A percentile compares a stretch with the other conserved stretches of the same genome.
Evolutionary conservation across 1,139 yeast genomes (phyloP).

Genomic region (Kazachstania sp.): DNA sequence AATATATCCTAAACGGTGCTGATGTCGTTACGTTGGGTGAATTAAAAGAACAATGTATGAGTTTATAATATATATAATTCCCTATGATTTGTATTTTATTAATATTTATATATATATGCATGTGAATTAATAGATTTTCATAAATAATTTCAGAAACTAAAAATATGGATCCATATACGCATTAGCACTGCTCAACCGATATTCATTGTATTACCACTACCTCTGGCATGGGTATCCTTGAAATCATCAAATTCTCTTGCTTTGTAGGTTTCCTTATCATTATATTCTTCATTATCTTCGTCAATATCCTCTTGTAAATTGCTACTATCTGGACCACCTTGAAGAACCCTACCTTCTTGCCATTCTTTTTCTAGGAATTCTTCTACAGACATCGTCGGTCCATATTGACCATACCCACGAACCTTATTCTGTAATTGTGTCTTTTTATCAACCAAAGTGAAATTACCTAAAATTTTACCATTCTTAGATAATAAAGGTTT

Average conservation of each 20-base stretch:
- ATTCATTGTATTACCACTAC: slow-evolving; percentile 84
- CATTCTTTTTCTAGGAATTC: slow-evolving; percentile 82
- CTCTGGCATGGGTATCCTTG: slow-evolving; percentile 76
- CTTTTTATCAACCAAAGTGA: slow-evolving; percentile 60
- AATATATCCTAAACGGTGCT: slow-evolving; percentile 42
- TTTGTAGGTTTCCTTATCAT: slow-evolving; percentile 50
- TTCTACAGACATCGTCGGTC: slow-evolving; percentile 94
- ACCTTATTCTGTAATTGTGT: slow-evolving; percentile 56
- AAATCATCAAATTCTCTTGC: slow-evolving; percentile 90
- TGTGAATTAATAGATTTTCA: not conserved
- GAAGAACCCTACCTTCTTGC: slow-evolving; percentile 71
- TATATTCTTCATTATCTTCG: slow-evolving; percentile 41
- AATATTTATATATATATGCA: not conserved
- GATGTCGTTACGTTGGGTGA: slow-evolving; percentile 29
- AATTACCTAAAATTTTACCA: slow-evolving; percentile 78
- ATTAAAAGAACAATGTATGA: slow-evolving; percentile 17
- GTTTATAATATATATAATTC: slow-evolving; percentile 5
- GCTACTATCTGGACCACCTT: slow-evolving; percentile 43
- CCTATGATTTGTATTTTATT: not conserved
- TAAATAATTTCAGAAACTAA: not conserved
- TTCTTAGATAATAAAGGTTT: slow-evolving; percentile 45
- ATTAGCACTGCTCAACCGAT: slow-evolving; percentile 49
- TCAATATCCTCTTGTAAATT: slow-evolving; percentile 45
- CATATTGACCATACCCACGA: slow-evolving; percentile 82
- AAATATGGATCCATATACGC: not conserved